These are phyloP conservation scores for Phascolomyces articulosus DNA, from an alignment of 371 early-diverging fungal species.

Conservation along the genomic window DNA sequence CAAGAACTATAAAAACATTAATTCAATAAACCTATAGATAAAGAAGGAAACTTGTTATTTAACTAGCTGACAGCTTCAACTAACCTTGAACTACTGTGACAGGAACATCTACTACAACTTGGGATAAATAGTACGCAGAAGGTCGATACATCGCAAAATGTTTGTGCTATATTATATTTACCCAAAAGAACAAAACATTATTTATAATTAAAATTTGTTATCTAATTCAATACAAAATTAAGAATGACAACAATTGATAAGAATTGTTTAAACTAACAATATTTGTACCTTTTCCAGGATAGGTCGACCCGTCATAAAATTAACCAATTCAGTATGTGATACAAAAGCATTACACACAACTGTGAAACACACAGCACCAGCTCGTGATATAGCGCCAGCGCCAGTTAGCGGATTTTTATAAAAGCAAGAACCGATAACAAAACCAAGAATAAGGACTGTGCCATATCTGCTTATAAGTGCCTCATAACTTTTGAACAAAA, in stretches of 20 bases:
- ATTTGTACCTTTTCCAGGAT: slow-evolving; percentile 57
- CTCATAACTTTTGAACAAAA: slow-evolving; percentile 46
- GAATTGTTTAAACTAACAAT: too few species aligned
- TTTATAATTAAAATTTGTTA: too few species aligned
- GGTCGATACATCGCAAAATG: slow-evolving; percentile 71
- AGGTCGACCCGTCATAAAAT: slow-evolving; percentile 58
- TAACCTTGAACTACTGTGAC: slow-evolving; percentile 44
- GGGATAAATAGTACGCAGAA: slow-evolving; percentile 61
- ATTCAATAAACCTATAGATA: slow-evolving; percentile 47
- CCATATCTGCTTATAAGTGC: slow-evolving; percentile 55
- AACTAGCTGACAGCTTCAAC: not conserved
- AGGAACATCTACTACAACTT: slow-evolving; percentile 50
- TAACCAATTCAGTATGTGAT: slow-evolving; percentile 54
- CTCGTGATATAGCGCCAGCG: slow-evolving; percentile 68
- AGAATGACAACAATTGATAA: too few species aligned
- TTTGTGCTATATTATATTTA: slow-evolving; percentile 65
- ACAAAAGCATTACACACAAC: slow-evolving; percentile 60
- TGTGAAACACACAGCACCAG: slow-evolving; percentile 62
- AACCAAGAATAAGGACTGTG: slow-evolving; percentile 61
- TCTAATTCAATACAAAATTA: too few species aligned
- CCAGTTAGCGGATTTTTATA: slow-evolving; percentile 52
- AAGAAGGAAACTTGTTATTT: too few species aligned
- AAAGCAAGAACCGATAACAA: slow-evolving; percentile 71
- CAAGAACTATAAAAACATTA: slow-evolving; percentile 46
- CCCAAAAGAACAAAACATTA: too few species aligned